Evolutionary conservation across 1,139 yeast species (phyloP).

Genomic region (Debaryomycetaceae sp.): DNA sequence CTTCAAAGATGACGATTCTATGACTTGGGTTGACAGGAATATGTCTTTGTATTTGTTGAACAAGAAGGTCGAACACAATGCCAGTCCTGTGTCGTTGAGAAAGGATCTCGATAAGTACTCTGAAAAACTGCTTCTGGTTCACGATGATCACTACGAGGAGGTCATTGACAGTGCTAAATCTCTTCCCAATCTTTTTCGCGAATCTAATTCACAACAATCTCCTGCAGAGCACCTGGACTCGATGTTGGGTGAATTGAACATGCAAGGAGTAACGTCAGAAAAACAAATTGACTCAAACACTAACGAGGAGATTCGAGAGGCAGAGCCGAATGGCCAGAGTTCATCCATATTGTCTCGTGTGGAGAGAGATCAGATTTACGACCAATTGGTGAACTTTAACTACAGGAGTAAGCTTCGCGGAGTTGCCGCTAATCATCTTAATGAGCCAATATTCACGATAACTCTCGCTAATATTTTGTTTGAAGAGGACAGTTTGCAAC

Average conservation of each 20-base stretch:
- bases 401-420: constrained; percentile 12
- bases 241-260: constrained; percentile 13
- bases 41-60: constrained; percentile 3
- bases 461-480: constrained; percentile 38
- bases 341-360: constrained; percentile 3
- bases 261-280: constrained; percentile 5
- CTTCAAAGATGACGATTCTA: constrained; percentile 28
- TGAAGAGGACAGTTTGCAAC: constrained; percentile 8
- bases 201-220: constrained; percentile 2
- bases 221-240: constrained; percentile 11
- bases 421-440: constrained; percentile 7
- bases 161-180: constrained; percentile 16
- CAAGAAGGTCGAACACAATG: neutral
- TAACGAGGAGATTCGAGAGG: neutral
- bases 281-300: neutral
- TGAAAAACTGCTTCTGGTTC: constrained; percentile 13
- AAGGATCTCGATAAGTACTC: constrained; percentile 21
- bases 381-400: constrained; percentile 11
- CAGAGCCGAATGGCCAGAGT: neutral
- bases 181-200: constrained; percentile 11
- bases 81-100: constrained; percentile 17
- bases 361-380: constrained; percentile 13
- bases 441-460: constrained; percentile 30
- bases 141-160: constrained; percentile 12
- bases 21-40: constrained; percentile 33